Evolutionary conservation across 2,329 filamentous ascomycete species (phyloP), one percentile per base, ranked within the genome.

Genomic region (Colletotrichum truncatum): DNA sequence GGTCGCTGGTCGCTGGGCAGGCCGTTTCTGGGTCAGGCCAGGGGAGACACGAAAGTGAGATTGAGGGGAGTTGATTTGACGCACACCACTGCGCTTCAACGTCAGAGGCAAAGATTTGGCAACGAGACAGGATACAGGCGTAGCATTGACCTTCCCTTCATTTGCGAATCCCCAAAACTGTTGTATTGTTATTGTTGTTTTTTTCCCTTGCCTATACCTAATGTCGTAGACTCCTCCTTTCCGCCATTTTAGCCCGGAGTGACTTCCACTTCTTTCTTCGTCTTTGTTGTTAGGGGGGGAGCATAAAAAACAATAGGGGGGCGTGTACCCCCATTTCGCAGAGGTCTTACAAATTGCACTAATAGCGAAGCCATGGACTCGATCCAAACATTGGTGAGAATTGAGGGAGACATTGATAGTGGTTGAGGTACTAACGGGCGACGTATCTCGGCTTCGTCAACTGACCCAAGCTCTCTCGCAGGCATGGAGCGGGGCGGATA

Each of bases 111-210:
- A 28, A 28, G 43, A 25, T 14, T 21, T 43, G 16, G 23, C 48
- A 14, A 38, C 25, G 43, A 23, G n/a, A n/a, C n/a, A n/a, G n/a
- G 26, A 60, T 46, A 39, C 43, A 26, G 12, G 32, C 12, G 38
- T 46, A 41, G 53, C 53, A 63, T 51, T 63, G 60, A 45, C 60
- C 60, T 57, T 21, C 32, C 12, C 11, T 12, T 51, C 53, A 63
- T 51, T 58, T 58, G 36, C 38, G 25, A 23, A 30, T 41, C 10
- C 34, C 52, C 12, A 21, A 34, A 14, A n/a, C n/a, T n/a, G n/a
- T n/a, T n/a, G n/a, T n/a, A n/a, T 26, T 21, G 21, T 54, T 41
- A 10, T 21, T 55, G 52, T 45, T 45, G 21, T 28, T 25, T 21
- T 39, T 18, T 39, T 39, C 30, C 39, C 18, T 23, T 32, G 25